Base-by-base conservation (phyloP, 2,329 filamentous ascomycete genomes). In the Domatiomyces globalis region DNA sequence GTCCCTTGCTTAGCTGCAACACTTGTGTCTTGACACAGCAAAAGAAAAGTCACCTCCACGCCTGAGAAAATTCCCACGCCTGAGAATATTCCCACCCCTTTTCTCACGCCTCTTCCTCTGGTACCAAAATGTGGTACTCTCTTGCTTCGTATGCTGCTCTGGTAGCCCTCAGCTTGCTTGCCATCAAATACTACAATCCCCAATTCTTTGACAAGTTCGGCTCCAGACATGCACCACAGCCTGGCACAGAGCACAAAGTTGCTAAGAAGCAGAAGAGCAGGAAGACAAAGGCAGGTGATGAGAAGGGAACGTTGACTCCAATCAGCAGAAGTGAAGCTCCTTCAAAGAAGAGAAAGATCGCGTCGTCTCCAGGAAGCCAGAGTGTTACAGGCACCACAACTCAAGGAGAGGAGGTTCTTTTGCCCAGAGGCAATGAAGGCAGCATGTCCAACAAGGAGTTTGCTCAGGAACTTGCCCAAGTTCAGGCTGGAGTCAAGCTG, bases 371-470 rank as follows among this genome's bases (percentile, higher is more conserved):
- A 4, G 57, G 61, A 19, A 60, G 60, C 46, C 63, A 67, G 18
- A 63, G 64, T 39, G 62, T 60, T 27, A 58, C 54, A 18, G 43
- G 52, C 19, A 48, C 67, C 49, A 63, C 64, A 49, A 63, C 61
- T 9, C 58, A 62, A 22, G 60, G 61, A 17, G 62, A 64, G 25
- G 27, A 49, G 33, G 50, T 48, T 20, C 46, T 48, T n/a, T 47
- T 55, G 54, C 58, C 48, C 58, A 63, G 45, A 57, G 67, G 72
- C 52, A 76, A 72, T 52, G 67, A 83, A 52, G 80, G 83, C 53
- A 77, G 77, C 45, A 73, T 80, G 51, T 80, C 83, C 63, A 84
- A 84, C 65, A 78, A 77, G 61, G 84, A 88, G 58, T 90, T 92
- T 66, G 87, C 87, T 29, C 78, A 78, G 61, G 83, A 85, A 65